Conservation (phyloP, 2,329 filamentous ascomycete genomes). For the Chaetomiaceae sp. region DNA sequence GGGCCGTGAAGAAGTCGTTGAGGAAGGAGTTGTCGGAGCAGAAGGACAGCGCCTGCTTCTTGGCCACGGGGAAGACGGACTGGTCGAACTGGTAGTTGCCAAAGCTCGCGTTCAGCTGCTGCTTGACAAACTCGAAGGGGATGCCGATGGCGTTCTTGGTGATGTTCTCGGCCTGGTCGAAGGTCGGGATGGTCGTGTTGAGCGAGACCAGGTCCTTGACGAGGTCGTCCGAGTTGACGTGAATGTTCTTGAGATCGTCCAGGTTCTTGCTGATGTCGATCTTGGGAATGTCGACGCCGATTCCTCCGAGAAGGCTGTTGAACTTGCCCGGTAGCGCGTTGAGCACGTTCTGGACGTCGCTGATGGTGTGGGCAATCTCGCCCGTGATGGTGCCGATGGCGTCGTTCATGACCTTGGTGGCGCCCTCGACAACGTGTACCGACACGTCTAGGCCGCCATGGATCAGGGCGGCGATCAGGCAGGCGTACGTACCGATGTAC, state of each 20-base stretch:
- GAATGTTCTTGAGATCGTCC: slow-evolving; percentile 60
- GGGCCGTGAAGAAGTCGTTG: slow-evolving; percentile 71
- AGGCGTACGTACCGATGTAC: slow-evolving; percentile 83
- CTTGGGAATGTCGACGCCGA: slow-evolving; percentile 43
- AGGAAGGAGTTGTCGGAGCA: slow-evolving; percentile 82
- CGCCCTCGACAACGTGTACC: slow-evolving; percentile 34
- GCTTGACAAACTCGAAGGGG: slow-evolving; percentile 76
- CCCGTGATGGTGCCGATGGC: slow-evolving; percentile 46
- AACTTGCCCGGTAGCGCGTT: slow-evolving; percentile 37
- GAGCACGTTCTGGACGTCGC: slow-evolving; percentile 40
- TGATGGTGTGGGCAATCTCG: slow-evolving; percentile 48
- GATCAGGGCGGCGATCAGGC: slow-evolving; percentile 77
- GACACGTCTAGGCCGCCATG: slow-evolving; percentile 70
- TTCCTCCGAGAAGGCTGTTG: slow-evolving; percentile 31
- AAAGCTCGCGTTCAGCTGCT: slow-evolving; percentile 64
- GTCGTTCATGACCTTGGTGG: slow-evolving; percentile 45
- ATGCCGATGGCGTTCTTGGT: slow-evolving; percentile 67
- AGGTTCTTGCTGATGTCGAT: slow-evolving; percentile 63
- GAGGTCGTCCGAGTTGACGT: slow-evolving; percentile 61
- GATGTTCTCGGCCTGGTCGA: slow-evolving; percentile 75
- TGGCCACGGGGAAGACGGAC: slow-evolving; percentile 71
- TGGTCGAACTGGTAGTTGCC: slow-evolving; percentile 72
- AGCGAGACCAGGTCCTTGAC: slow-evolving; percentile 63
- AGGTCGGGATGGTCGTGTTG: slow-evolving; percentile 74
- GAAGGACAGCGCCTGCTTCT: slow-evolving; percentile 77